These are phyloP conservation scores for Nannochloropsis salina DNA, from an alignment of 108 stramenopile genomes.

Conservation along the genomic window DNA sequence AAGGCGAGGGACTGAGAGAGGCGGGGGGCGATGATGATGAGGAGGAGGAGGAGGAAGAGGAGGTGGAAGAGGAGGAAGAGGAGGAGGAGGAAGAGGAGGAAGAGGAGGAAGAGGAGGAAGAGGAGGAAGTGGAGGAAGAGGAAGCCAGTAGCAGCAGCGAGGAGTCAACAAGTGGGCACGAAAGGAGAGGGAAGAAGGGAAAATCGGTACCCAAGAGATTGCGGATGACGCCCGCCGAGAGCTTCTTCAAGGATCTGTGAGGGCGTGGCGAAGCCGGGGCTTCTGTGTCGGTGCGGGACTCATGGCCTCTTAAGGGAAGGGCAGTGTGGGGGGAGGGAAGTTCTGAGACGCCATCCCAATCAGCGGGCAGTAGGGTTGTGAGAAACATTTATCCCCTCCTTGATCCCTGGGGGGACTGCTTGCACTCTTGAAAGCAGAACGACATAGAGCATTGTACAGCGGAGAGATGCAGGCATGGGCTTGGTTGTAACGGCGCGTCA, in stretches of 20 bases:
- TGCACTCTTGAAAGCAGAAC: too few relatives aligned
- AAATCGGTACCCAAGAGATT: neutral
- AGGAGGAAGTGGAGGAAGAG: constrained; percentile 1
- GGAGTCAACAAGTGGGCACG: neutral
- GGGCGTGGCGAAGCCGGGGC: too few relatives aligned
- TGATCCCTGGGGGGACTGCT: too few relatives aligned
- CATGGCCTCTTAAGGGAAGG: too few relatives aligned
- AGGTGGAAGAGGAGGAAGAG: constrained; percentile 23
- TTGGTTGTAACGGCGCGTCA: too few relatives aligned
- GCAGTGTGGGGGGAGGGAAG: too few relatives aligned
- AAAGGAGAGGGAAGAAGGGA: neutral
- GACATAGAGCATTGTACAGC: too few relatives aligned
- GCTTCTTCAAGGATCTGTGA: neutral
- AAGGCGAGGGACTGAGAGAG: neutral
- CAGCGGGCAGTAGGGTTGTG: too few relatives aligned
- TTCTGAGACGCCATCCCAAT: too few relatives aligned
- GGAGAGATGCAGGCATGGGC: too few relatives aligned
- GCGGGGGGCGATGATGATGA: neutral
- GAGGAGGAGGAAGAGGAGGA: constrained; percentile 26
- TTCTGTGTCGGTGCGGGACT: too few relatives aligned
- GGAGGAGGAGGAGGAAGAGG: constrained; percentile 17
- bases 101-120: neutral
- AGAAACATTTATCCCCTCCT: too few relatives aligned
- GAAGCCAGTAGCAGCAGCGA: constrained; percentile 21
- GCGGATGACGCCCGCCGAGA: constrained; percentile 13